Evolutionary conservation across 2,329 filamentous ascomycete species (phyloP).

Genomic region (Ophiocordyceps sinensis): DNA sequence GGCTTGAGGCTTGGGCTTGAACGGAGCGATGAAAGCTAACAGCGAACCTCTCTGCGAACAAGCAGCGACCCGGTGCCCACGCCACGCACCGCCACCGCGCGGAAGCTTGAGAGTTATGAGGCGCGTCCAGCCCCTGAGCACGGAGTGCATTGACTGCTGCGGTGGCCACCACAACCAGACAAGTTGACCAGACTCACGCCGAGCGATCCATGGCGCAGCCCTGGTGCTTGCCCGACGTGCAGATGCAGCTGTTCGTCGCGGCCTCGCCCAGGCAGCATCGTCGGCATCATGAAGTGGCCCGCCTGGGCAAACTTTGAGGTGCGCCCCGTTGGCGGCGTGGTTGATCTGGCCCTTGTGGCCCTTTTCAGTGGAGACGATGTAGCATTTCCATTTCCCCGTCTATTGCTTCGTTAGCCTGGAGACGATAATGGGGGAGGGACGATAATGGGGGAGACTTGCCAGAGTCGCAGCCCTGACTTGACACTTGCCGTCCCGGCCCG

Average conservation of each 20-base stretch:
- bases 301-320: conserved; percentile 5
- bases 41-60: too few species aligned
- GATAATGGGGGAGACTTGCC: conserved; percentile 1
- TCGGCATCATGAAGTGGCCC: conserved; percentile 7
- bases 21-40: too few species aligned
- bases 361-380: conserved; percentile 5
- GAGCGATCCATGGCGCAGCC: conserved; percentile 5
- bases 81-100: too few species aligned
- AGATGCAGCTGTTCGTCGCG: conserved; percentile 7
- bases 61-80: too few species aligned
- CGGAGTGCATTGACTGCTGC: too few species aligned
- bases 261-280: conserved; percentile 7
- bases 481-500: conserved; percentile 3
- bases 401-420: background rate
- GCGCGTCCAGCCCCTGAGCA: too few species aligned
- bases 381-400: conserved; percentile 7
- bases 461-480: background rate
- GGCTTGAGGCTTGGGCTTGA: too few species aligned
- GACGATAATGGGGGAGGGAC: too few species aligned
- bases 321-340: conserved; percentile 4
- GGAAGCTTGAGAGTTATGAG: too few species aligned
- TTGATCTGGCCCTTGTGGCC: conserved; percentile 6
- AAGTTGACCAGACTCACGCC: too few species aligned
- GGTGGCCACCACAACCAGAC: background rate
- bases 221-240: conserved; percentile 4